A percentile compares a stretch with the other conserved stretches of the same genome.
These are phyloP conservation scores for Metroxylon sagu DNA, from an alignment of 176 grass and related monocot genomes.

Conservation along the genomic window DNA sequence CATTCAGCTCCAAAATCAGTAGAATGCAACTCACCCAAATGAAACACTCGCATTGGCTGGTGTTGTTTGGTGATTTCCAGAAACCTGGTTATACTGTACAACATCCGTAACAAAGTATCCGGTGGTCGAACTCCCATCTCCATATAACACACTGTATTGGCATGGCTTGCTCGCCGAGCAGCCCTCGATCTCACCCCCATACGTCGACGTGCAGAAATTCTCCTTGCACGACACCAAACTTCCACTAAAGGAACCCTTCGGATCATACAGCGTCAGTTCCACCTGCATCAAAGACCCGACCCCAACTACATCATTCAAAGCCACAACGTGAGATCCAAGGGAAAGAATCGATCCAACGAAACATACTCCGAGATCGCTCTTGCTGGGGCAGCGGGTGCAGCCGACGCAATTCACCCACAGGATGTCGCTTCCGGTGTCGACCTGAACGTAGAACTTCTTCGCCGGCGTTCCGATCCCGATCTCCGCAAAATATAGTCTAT, in stretches of 20 bases:
- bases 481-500: constrained; percentile 77
- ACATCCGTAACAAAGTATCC: constrained; percentile 63
- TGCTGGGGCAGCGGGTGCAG: constrained; percentile 63
- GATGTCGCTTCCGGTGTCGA: constrained; percentile 94
- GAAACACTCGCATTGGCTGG: constrained; percentile 60
- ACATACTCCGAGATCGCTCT: constrained; percentile 76
- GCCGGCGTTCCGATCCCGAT: constrained; percentile 69
- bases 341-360: not conserved
- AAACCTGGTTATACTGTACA: constrained; percentile 60
- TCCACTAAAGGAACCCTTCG: constrained; percentile 45
- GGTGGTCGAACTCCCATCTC: constrained; percentile 77
- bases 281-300: constrained; percentile 31
- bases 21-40: constrained; percentile 53
- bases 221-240: constrained; percentile 44
- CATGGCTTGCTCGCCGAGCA: constrained; percentile 39
- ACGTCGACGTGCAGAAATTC: constrained; percentile 45
- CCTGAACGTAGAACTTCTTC: constrained; percentile 84
- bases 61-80: constrained; percentile 48
- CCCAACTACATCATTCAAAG: not conserved
- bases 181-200: constrained; percentile 20
- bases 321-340: not conserved
- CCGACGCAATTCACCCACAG: constrained; percentile 94
- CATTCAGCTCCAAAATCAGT: no score
- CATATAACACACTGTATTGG: constrained; percentile 64
- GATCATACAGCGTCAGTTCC: constrained; percentile 84